Conservation (phyloP, 1,139 yeast species). For the Geotrichum aggregatum region DNA sequence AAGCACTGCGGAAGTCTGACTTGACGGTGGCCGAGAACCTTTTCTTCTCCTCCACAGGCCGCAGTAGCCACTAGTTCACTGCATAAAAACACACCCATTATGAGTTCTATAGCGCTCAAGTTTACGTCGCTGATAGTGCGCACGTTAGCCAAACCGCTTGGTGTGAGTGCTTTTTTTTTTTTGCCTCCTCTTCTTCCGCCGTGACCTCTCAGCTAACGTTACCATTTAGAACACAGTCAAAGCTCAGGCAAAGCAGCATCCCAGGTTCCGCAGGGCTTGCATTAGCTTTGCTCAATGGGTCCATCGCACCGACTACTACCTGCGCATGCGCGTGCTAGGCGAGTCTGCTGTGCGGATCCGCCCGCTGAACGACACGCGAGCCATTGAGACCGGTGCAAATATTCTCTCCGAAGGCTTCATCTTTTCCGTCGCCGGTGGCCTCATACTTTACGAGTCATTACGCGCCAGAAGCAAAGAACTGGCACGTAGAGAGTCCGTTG, state of each 20-base stretch:
- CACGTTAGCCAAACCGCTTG: constrained; percentile 80
- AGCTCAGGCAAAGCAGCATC: constrained; percentile 73
- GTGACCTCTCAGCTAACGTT: not conserved
- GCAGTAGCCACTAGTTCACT: too few species aligned
- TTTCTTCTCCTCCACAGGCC: not conserved
- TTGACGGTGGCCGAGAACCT: not conserved
- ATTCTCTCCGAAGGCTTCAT: constrained; percentile 73
- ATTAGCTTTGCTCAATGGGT: constrained; percentile 69
- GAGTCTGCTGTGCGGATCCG: constrained; percentile 53
- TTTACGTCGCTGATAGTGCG: constrained; percentile 69
- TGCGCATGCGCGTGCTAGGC: constrained; percentile 64
- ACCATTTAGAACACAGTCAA: constrained; percentile 50
- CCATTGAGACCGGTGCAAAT: constrained; percentile 79
- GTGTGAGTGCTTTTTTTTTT: constrained; percentile 42
- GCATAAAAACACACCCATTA: too few species aligned
- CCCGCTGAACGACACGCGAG: constrained; percentile 79
- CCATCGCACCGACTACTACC: constrained; percentile 60
- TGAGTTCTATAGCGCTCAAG: constrained; percentile 60
- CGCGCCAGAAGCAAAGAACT: constrained; percentile 64
- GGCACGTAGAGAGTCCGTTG: constrained; percentile 57
- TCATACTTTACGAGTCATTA: constrained; percentile 69
- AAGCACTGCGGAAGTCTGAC: not conserved
- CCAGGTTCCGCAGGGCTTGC: constrained; percentile 57
- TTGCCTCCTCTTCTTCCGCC: not conserved
- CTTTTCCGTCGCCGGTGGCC: constrained; percentile 72